Evolutionary conservation across 169 alveolate species (phyloP), one percentile per base, ranked within the genome.

Genomic region (Plasmodium knowlesi): DNA sequence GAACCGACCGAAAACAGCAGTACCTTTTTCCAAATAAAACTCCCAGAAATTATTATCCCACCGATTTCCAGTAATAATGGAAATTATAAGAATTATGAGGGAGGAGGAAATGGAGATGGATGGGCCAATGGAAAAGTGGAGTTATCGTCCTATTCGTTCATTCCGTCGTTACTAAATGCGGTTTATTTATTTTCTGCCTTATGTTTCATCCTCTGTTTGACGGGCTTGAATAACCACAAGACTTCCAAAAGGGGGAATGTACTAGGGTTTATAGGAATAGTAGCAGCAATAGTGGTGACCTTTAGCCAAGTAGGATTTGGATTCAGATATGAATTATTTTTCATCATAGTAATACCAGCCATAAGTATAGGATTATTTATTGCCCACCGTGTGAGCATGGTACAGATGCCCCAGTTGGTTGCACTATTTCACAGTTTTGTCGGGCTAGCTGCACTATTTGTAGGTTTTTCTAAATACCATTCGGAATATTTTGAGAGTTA

Each of bases 351-450:
- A 74, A 84, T 93, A 2, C 78, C 95, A 82, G 93, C 97, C 70
- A 93, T 89, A 43, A 82, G 83, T 25, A 82, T 95, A 74, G 97
- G 97, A 25, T 34, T 93, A 37, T 93, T 73, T 83, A 95, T 95
- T 43, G 97, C 97, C 19, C 92, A 95, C 32, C 96, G 90, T 89
- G 98, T 97, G 14, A 97, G 97, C 57, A 95, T 98, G 96, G 97
- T 97, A 5, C 97, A 97, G 22, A 92, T 98, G 96, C 99, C 99
- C 50, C 98, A 98, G 92, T 92, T 97, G 83, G 99, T 98, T 81
- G 99, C 99, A 19, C 96, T 97, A 61, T 98, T 98, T 97, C 99
- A 98, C 90, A 94, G 99, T 81, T 97, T 98, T 79, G 99, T 98
- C 78, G 99, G 99, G 32, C 92, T 98, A 70, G 99, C 99, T 39